phyloP scores from a whole-genome alignment of 192 early-diverging fungal species.

The Funneliformis mosseae region DNA sequence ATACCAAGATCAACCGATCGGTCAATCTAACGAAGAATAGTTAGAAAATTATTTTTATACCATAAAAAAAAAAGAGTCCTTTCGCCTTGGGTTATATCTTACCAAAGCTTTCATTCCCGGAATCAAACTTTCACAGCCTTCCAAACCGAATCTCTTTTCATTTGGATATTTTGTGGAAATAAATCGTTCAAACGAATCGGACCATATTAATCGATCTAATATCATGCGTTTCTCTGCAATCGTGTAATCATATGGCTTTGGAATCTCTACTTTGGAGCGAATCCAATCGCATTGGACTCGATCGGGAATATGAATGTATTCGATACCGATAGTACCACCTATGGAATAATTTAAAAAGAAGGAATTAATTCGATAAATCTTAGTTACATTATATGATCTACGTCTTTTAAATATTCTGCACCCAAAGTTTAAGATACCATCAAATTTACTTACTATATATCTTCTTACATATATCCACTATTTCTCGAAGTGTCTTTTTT shows the following conservation, averaged over 20 bases:
- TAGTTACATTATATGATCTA: no score
- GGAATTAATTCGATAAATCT: constrained; percentile 11
- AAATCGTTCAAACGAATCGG: constrained; percentile 95
- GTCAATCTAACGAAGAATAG: constrained; percentile 70
- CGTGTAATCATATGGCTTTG: constrained; percentile 84
- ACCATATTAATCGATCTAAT: constrained; percentile 96
- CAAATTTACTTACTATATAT: constrained; percentile 77
- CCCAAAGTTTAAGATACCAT: no score
- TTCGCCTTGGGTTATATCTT: constrained; percentile 56
- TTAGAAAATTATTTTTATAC: constrained; percentile 2
- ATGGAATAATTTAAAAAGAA: constrained; percentile 15
- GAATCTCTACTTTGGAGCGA: constrained; percentile 87
- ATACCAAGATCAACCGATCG: constrained; percentile 93
- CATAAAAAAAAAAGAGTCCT: constrained; percentile 27
- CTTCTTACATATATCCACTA: constrained; percentile 75
- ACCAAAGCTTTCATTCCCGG: constrained; percentile 98
- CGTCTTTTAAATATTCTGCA: no score
- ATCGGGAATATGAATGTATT: constrained; percentile 99
- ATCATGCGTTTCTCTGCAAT: constrained; percentile 90
- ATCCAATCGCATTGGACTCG: constrained; percentile 98
- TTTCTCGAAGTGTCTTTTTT: constrained; percentile 88
- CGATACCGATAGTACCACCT: constrained; percentile 91
- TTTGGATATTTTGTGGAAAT: constrained; percentile 95
- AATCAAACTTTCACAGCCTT: constrained; percentile 96
- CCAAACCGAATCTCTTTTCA: constrained; percentile 97